phyloP scores from a whole-genome alignment of 768 basidiomycete genomes.

The Multifurca ochricompacta region DNA sequence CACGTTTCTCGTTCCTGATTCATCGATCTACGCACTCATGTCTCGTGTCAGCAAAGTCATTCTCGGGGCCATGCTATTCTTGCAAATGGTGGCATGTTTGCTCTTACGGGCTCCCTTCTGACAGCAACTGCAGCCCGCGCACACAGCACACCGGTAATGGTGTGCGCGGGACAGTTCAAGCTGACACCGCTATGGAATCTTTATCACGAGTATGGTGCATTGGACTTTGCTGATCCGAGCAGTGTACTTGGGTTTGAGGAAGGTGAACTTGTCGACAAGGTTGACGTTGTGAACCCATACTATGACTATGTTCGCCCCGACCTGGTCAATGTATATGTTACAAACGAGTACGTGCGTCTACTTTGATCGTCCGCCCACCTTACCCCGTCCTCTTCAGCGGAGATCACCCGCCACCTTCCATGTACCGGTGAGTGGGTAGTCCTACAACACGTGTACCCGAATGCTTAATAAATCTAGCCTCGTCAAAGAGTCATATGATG shows the following conservation, averaged over 20 bases:
- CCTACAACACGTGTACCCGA: conserved; percentile 3
- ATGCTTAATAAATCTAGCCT: conserved; percentile 38
- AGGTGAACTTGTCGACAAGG: conserved; percentile 72
- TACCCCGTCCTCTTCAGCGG: conserved; percentile 45
- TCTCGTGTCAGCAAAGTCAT: conserved; percentile 96
- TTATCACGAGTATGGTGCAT: conserved; percentile 78
- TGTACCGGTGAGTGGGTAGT: conserved; percentile 57
- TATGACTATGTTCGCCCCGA: conserved; percentile 95
- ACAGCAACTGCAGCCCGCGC: conserved; percentile 82
- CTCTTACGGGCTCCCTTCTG: conserved; percentile 75
- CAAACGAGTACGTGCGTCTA: conserved; percentile 76
- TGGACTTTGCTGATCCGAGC: conserved; percentile 69
- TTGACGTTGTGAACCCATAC: conserved; percentile 92
- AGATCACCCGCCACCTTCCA: conserved; percentile 92
- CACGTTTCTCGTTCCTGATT: conserved; percentile 96
- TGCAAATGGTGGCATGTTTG: conserved; percentile 95
- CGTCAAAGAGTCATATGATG: conserved; percentile 92
- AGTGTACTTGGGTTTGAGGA: conserved; percentile 68
- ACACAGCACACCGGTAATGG: conserved; percentile 87
- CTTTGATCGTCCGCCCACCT: conserved; percentile 2
- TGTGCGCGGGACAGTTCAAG: conserved; percentile 95
- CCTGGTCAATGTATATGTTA: conserved; percentile 88
- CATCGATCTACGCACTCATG: conserved; percentile 92
- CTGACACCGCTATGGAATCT: conserved; percentile 87
- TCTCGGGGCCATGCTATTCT: conserved; percentile 93